Evolutionary conservation across 2,329 filamentous ascomycete species (phyloP), one percentile per base, ranked within the genome.

Genomic region (Monilinia aucupariae): DNA sequence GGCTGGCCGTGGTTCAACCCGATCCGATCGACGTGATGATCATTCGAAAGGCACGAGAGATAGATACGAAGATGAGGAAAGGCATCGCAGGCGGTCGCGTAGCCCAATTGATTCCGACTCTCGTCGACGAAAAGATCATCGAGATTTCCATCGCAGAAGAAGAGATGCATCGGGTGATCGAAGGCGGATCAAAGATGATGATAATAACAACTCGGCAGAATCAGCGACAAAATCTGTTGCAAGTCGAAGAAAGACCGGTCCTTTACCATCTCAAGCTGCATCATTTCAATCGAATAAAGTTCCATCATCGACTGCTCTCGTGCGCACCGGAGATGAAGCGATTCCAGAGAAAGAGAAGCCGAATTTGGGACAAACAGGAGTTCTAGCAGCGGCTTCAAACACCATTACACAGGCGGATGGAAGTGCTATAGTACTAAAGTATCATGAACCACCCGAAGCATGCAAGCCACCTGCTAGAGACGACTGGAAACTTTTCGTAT

Each of bases 371-470:
- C 85, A 81, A 41, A 92, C 92, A 0, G 94, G 94, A 34, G 80
- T 89, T 9, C 81, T 99, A 22, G 94, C 94, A 3, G 91, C 92
- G 51, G 92, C 91, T 67, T 92, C 92, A 59, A 97, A 99, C 74
- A 80, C 84, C 2, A 76, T 87, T 22, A 85, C 85, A 9, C 86
- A 96, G 66, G 84, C 84, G 32, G 85, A 86, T 71, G 91, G 90
- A 63, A 88, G 86, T 4, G 82, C 83, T 27, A 86, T 96, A 61
- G 85, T 91, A 3, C 83, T 99, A 53, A 97, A 97, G 79, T 99
- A 99, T 76, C 90, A 97, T 77, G 94, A 99, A 76, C 94, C 94
- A 1, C 79, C 91, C 13, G 94, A 99, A 78, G 91, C 93, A 56
- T 89, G 94, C 64, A 96, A 96, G 70, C 91, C 94, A 0, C 82